Evolutionary conservation across 352 stramenopile genomes (phyloP).

Genomic region (Lagenidium giganteum): DNA sequence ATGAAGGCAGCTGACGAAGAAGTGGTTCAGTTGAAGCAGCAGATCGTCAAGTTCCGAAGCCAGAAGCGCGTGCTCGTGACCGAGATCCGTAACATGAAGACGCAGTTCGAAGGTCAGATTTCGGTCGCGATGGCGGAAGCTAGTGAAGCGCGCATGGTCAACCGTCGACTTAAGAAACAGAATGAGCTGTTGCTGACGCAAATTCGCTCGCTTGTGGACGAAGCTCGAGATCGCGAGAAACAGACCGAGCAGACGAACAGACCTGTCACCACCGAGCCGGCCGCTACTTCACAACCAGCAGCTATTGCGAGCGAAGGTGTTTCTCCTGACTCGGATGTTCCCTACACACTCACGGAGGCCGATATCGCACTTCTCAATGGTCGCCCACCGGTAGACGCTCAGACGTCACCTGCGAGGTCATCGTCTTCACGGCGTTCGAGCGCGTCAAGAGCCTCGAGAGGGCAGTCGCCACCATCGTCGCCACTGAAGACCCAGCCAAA

Average conservation of each 20-base stretch:
- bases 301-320: constrained; percentile 4
- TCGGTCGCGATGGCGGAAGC: constrained; percentile 81
- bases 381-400: constrained; percentile 6
- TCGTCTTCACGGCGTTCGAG: neutral
- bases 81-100: constrained; percentile 74
- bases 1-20: constrained; percentile 47
- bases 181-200: constrained; percentile 79
- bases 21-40: constrained; percentile 49
- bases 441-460: no score
- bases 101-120: constrained; percentile 68
- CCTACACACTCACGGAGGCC: constrained; percentile 62
- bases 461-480: neutral
- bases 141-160: constrained; percentile 83
- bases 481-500: neutral
- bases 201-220: constrained; percentile 68
- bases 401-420: neutral
- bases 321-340: constrained; percentile 22
- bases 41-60: constrained; percentile 71
- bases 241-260: constrained; percentile 18
- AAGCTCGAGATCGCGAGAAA: constrained; percentile 46
- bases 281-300: neutral
- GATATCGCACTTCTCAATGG: constrained; percentile 78
- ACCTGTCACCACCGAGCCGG: neutral
- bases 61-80: constrained; percentile 77
- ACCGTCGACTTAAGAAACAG: constrained; percentile 75